Conservation (phyloP, 805 yeast species). For the Isabelozyma pseudorhagii region DNA sequence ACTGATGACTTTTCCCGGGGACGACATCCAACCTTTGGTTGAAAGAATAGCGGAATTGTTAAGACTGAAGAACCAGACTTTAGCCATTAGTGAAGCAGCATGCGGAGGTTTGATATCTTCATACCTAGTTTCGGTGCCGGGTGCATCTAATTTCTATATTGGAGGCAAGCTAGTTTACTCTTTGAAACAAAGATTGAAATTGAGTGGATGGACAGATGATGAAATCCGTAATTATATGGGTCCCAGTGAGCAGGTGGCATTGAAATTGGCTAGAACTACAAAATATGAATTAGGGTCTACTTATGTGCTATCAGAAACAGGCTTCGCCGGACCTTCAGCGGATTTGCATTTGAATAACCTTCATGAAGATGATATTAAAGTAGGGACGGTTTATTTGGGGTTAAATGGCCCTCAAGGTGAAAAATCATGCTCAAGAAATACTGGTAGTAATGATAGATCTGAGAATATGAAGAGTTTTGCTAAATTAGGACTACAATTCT, state of each 20-base stretch:
- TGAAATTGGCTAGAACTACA: constrained; percentile 73
- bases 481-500: constrained; percentile 55
- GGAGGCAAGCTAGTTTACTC: constrained; percentile 84
- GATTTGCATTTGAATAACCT: constrained; percentile 33
- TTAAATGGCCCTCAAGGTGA: constrained; percentile 64
- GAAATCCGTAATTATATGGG: constrained; percentile 77
- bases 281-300: constrained; percentile 80
- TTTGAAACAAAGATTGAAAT: constrained; percentile 65
- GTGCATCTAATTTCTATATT: constrained; percentile 78
- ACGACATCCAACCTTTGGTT: constrained; percentile 49
- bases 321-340: constrained; percentile 76
- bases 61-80: constrained; percentile 52
- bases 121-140: constrained; percentile 76
- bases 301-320: constrained; percentile 79
- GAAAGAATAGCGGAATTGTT: constrained; percentile 56
- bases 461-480: constrained; percentile 79
- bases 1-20: constrained; percentile 55
- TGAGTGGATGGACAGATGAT: constrained; percentile 73
- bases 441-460: constrained; percentile 53
- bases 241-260: constrained; percentile 73
- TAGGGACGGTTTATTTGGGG: constrained; percentile 73
- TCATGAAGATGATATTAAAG: constrained; percentile 22
- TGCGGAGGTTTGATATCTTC: constrained; percentile 87
- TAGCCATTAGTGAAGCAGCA: constrained; percentile 84
- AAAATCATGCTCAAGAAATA: constrained; percentile 41